Evolutionary conservation across 1,284 basidiomycete species (phyloP).

Genomic region (Boletus smithii): DNA sequence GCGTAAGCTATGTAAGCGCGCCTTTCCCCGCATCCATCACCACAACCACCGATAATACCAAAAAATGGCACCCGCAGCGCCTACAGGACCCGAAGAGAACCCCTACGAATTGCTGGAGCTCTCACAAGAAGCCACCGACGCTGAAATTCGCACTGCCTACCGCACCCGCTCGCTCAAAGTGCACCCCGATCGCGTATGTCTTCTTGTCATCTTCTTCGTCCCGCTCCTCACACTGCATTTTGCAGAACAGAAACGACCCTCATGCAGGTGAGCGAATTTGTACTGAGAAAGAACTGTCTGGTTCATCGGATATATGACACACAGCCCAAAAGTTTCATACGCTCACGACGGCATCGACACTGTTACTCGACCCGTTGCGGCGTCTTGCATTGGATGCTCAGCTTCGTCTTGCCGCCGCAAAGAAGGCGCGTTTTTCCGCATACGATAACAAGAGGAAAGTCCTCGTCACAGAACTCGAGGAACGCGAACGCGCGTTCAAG

Average conservation of each 20-base stretch:
- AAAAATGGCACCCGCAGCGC: conserved; percentile 23
- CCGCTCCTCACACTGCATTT: conserved; percentile 9
- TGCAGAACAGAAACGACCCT: conserved; percentile 74
- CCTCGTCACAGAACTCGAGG: conserved; percentile 82
- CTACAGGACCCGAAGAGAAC: conserved; percentile 51
- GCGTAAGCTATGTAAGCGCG: conserved; percentile 9
- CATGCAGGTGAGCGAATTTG: conserved; percentile 55
- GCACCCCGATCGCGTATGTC: conserved; percentile 81
- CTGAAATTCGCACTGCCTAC: conserved; percentile 83
- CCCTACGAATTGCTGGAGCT: conserved; percentile 78
- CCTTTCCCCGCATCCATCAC: background rate
- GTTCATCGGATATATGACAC: conserved; percentile 1
- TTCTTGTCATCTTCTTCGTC: conserved; percentile 5
- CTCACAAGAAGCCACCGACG: conserved; percentile 67
- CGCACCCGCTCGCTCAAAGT: conserved; percentile 80
- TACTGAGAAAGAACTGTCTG: background rate
- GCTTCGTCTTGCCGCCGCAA: conserved; percentile 67
- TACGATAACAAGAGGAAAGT: conserved; percentile 79
- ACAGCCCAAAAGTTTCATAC: conserved; percentile 82
- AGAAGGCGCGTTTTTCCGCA: conserved; percentile 68
- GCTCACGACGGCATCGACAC: conserved; percentile 81
- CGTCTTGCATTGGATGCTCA: conserved; percentile 83
- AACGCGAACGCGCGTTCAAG: conserved; percentile 75
- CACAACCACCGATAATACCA: background rate
- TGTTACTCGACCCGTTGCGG: conserved; percentile 79